Conservation (phyloP, 2,329 filamentous ascomycete genomes). For the Microdochium nivale region DNA sequence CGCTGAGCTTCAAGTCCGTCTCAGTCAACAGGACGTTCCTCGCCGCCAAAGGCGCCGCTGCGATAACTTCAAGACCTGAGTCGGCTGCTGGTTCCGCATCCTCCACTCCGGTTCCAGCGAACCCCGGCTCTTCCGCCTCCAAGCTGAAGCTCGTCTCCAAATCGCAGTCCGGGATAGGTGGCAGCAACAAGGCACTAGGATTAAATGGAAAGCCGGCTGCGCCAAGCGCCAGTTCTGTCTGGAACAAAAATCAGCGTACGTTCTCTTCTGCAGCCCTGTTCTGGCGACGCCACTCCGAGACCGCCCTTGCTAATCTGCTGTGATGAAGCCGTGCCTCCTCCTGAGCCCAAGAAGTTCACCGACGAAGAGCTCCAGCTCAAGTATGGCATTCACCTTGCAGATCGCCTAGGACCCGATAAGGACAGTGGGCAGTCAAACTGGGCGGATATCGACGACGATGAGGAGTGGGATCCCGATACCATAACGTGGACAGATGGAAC, state of each 20-base stretch:
- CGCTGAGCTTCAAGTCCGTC: slow-evolving; percentile 72
- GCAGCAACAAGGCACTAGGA: slow-evolving; percentile 33
- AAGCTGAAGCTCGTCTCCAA: slow-evolving; percentile 72
- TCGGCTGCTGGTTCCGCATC: slow-evolving; percentile 33
- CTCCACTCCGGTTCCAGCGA: slow-evolving; percentile 33
- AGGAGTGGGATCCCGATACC: slow-evolving; percentile 77
- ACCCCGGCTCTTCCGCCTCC: slow-evolving; percentile 39
- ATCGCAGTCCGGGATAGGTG: slow-evolving; percentile 52
- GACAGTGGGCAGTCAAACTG: slow-evolving; percentile 70
- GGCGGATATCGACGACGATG: slow-evolving; percentile 85
- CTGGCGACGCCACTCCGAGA: slow-evolving; percentile 8
- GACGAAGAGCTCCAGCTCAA: slow-evolving; percentile 79
- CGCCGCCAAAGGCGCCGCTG: slow-evolving; percentile 53
- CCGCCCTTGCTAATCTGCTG: slow-evolving; percentile 13
- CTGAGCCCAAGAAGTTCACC: slow-evolving; percentile 73
- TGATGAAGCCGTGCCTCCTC: slow-evolving; percentile 46
- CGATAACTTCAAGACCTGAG: slow-evolving; percentile 39
- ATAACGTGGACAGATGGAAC: slow-evolving; percentile 87
- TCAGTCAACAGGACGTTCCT: slow-evolving; percentile 81
- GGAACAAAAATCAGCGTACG: slow-evolving; percentile 84
- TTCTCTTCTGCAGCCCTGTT: slow-evolving; percentile 7
- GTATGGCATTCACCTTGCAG: slow-evolving; percentile 79
- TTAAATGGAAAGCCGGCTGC: slow-evolving; percentile 54
- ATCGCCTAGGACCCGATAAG: slow-evolving; percentile 68
- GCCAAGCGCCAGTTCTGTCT: slow-evolving; percentile 67